Evolutionary conservation across 2,329 filamentous ascomycete species (phyloP).

Genomic region (Cercospora janseana): DNA sequence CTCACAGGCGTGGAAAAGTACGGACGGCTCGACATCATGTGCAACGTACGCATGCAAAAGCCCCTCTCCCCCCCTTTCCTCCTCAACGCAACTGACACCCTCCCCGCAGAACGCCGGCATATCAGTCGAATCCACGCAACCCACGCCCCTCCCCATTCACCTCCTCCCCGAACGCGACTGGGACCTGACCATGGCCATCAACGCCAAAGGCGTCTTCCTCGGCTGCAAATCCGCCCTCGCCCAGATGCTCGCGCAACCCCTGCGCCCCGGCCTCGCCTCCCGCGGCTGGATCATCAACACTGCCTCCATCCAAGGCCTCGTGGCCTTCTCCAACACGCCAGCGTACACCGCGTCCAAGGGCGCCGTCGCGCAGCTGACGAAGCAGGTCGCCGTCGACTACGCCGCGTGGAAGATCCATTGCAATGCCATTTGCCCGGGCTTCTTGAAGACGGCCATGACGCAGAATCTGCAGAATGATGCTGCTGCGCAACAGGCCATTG

Average conservation of each 20-base stretch:
- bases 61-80: not conserved
- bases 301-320: conserved; percentile 33
- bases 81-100: not conserved
- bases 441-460: conserved; percentile 38
- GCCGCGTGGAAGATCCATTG: conserved; percentile 42
- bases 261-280: conserved; percentile 27
- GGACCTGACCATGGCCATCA: conserved; percentile 39
- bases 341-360: conserved; percentile 39
- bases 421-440: conserved; percentile 47
- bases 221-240: conserved; percentile 41
- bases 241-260: conserved; percentile 42
- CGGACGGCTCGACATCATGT: conserved; percentile 28
- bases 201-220: conserved; percentile 42
- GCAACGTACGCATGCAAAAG: not conserved
- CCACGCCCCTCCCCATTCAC: conserved; percentile 31
- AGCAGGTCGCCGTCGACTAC: conserved; percentile 40
- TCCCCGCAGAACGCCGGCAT: conserved; percentile 16
- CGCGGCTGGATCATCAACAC: conserved; percentile 44
- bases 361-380: conserved; percentile 46
- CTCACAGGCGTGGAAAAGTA: conserved; percentile 30
- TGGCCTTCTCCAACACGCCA: conserved; percentile 35
- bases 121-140: conserved; percentile 30
- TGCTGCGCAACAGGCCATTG: conserved; percentile 28
- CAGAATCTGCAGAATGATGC: conserved; percentile 39
- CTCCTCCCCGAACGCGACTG: conserved; percentile 37